These are phyloP conservation scores for Alternaria gaisen DNA, from an alignment of 2,329 filamentous ascomycete species.

Conservation along the genomic window DNA sequence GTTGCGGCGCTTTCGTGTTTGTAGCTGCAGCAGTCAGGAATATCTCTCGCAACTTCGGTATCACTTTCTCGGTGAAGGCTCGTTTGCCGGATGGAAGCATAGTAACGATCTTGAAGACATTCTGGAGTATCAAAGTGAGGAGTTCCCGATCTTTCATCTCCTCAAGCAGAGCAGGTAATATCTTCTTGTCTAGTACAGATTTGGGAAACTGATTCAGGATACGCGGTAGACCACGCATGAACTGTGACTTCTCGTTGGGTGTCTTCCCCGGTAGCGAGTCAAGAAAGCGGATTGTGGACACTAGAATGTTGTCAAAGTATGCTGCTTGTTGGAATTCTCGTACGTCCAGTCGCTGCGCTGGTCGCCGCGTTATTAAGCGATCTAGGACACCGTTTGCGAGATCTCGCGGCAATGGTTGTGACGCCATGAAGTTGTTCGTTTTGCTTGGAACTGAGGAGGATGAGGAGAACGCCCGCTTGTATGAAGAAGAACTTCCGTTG, in stretches of 20 bases:
- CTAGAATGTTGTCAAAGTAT: slow-evolving; percentile 96
- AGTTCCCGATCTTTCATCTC: slow-evolving; percentile 93
- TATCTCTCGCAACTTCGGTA: slow-evolving; percentile 83
- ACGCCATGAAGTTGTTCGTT: slow-evolving; percentile 84
- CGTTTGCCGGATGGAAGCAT: slow-evolving; percentile 76
- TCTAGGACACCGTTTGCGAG: slow-evolving; percentile 80
- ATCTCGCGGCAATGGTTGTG: slow-evolving; percentile 80
- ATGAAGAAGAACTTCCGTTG: slow-evolving; percentile 81
- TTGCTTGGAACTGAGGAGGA: slow-evolving; percentile 80
- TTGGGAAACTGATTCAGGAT: slow-evolving; percentile 92
- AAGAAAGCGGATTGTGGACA: slow-evolving; percentile 94
- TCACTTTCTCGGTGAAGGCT: slow-evolving; percentile 83
- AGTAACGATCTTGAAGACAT: slow-evolving; percentile 88
- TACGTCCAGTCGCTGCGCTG: slow-evolving; percentile 86
- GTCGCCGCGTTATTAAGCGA: slow-evolving; percentile 83
- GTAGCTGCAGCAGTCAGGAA: slow-evolving; percentile 69
- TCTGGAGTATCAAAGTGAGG: slow-evolving; percentile 84
- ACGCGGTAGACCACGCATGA: slow-evolving; percentile 86
- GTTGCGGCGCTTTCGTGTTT: slow-evolving; percentile 54
- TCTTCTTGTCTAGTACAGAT: slow-evolving; percentile 92
- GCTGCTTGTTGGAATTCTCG: slow-evolving; percentile 93
- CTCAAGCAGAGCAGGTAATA: slow-evolving; percentile 86
- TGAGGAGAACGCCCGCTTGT: slow-evolving; percentile 83
- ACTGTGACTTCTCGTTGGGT: slow-evolving; percentile 86
- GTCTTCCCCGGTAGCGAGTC: slow-evolving; percentile 93